Conservation (phyloP, 805 yeast species). For the Starmera quercuum region DNA sequence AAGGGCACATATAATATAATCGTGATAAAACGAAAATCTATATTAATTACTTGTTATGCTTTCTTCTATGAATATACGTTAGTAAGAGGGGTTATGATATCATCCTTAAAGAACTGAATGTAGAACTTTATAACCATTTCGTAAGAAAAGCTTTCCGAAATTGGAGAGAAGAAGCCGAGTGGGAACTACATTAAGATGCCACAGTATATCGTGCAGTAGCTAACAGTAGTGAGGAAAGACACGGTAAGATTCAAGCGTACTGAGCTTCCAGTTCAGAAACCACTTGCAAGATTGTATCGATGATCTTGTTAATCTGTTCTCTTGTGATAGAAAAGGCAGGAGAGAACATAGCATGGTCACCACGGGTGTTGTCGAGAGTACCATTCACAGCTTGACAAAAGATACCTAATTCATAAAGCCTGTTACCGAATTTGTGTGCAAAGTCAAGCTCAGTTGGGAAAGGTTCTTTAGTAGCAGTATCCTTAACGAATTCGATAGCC, state of each 20-base stretch:
- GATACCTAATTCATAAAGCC: constrained; percentile 32
- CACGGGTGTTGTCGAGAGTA: constrained; percentile 29
- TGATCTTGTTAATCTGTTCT: constrained; percentile 29
- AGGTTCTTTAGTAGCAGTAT: constrained; percentile 38
- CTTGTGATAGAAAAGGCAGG: constrained; percentile 35
- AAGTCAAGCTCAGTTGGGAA: constrained; percentile 26
- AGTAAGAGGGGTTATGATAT: too few relatives aligned
- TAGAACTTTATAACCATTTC: too few relatives aligned
- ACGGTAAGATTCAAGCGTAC: background rate
- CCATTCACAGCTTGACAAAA: constrained; percentile 33
- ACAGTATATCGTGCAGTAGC: too few relatives aligned
- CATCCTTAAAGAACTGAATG: too few relatives aligned
- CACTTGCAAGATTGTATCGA: constrained; percentile 17
- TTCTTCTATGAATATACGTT: too few relatives aligned
- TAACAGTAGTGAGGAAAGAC: too few relatives aligned
- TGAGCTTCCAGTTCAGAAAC: constrained; percentile 13
- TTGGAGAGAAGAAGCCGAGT: too few relatives aligned
- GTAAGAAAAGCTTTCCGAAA: too few relatives aligned
- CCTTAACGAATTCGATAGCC: constrained; percentile 43
- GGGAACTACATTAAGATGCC: too few relatives aligned
- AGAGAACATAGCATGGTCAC: constrained; percentile 39
- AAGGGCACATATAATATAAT: too few relatives aligned
- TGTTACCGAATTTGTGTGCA: constrained; percentile 23
- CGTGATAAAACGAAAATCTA: too few relatives aligned
- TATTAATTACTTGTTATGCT: too few relatives aligned